phyloP scores from a whole-genome alignment of 148 eudicot genomes.

The Rheum nobile region DNA sequence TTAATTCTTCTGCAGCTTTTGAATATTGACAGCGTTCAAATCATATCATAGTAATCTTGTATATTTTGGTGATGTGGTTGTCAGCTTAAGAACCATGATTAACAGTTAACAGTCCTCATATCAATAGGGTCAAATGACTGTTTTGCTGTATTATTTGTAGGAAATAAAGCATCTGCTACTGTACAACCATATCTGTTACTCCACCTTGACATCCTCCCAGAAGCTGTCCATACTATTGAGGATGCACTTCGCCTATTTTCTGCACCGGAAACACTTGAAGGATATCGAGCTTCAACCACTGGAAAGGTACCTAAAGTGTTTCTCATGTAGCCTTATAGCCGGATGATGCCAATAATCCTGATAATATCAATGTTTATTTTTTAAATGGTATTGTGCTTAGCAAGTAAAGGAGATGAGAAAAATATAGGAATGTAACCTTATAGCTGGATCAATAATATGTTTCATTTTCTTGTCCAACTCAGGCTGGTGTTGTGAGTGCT shows the following conservation, averaged over 20 bases:
- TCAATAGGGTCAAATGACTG: neutral
- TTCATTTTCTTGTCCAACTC: conserved; percentile 12
- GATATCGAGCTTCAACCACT: conserved; percentile 48
- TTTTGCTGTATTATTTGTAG: conserved; percentile 16
- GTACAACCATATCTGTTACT: conserved; percentile 83
- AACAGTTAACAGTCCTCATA: neutral
- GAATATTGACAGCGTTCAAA: neutral
- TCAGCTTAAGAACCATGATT: neutral
- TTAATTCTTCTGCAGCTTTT: neutral
- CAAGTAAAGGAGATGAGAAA: too few relatives aligned
- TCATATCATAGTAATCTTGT: neutral
- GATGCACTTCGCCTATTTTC: conserved; percentile 66
- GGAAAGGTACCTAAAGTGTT: conserved; percentile 45
- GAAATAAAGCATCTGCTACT: conserved; percentile 79
- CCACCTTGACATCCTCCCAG: conserved; percentile 69
- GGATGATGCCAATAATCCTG: neutral
- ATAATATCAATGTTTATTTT: too few relatives aligned
- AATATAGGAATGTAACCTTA: too few relatives aligned
- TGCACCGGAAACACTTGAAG: conserved; percentile 77
- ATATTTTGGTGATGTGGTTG: neutral
- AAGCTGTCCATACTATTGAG: conserved; percentile 56
- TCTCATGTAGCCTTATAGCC: too few relatives aligned
- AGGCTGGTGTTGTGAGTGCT: conserved; percentile 84
- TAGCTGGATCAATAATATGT: neutral
- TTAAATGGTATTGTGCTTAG: too few relatives aligned